phyloP scores from a whole-genome alignment of 2,329 filamentous ascomycete species.

The Tolypocladium pustulatum region DNA sequence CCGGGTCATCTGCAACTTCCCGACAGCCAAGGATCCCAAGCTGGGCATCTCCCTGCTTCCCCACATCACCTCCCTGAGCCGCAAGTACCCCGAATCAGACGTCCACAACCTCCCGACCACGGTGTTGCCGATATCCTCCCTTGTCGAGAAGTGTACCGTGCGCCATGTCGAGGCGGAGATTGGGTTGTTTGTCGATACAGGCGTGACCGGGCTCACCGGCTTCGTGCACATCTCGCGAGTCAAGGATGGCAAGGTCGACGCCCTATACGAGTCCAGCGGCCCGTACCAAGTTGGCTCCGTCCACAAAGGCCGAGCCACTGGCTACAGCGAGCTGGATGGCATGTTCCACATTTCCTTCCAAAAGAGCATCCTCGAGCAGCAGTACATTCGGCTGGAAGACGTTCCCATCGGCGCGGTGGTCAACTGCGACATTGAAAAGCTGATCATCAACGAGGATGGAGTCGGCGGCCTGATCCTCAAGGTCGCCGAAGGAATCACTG shows the following conservation, averaged over 20 bases:
- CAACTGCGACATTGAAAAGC: slow-evolving; percentile 73
- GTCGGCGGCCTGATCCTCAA: slow-evolving; percentile 73
- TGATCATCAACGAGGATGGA: slow-evolving; percentile 69
- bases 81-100: slow-evolving; percentile 26
- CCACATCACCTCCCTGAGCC: slow-evolving; percentile 60
- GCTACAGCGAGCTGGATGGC: slow-evolving; percentile 81
- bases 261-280: slow-evolving; percentile 65
- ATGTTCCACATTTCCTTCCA: slow-evolving; percentile 80
- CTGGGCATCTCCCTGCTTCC: slow-evolving; percentile 80
- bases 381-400: slow-evolving; percentile 87
- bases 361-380: slow-evolving; percentile 70
- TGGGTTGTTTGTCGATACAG: slow-evolving; percentile 70
- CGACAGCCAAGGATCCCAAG: slow-evolving; percentile 67
- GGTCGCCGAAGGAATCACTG: slow-evolving; percentile 76
- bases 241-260: slow-evolving; percentile 81
- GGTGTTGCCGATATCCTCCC: slow-evolving; percentile 58
- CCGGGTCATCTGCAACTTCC: slow-evolving; percentile 81
- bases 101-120: slow-evolving; percentile 41
- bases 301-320: slow-evolving; percentile 73
- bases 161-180: slow-evolving; percentile 68
- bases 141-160: slow-evolving; percentile 69
- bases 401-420: slow-evolving; percentile 72
- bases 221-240: slow-evolving; percentile 94
- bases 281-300: slow-evolving; percentile 67
- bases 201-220: slow-evolving; percentile 53